Evolutionary conservation across 768 basidiomycete genomes (phyloP).

Genomic region (Termitomyces sp.): DNA sequence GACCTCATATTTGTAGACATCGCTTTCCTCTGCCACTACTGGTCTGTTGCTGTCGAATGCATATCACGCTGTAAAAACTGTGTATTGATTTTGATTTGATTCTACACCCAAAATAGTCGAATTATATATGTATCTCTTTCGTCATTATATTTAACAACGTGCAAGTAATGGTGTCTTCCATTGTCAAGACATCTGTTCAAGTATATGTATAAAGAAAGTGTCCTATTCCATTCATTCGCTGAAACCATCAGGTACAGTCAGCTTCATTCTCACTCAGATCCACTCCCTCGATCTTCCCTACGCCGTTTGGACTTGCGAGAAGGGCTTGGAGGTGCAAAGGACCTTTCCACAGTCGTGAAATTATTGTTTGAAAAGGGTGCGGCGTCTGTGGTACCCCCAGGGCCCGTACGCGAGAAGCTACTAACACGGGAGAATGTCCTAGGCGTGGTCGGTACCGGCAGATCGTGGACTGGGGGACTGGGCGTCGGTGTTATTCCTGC

Average conservation of each 20-base stretch:
- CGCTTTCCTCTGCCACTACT: neutral
- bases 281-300: neutral
- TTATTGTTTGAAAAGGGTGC: slow-evolving; percentile 33
- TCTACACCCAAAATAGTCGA: neutral
- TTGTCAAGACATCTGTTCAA: neutral
- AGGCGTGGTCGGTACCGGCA: slow-evolving; percentile 12
- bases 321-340: slow-evolving; percentile 29
- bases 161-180: neutral
- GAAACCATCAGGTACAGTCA: neutral
- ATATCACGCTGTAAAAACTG: neutral
- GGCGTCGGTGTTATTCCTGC: slow-evolving; percentile 7
- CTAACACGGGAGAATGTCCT: slow-evolving; percentile 15
- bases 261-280: neutral
- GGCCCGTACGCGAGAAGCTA: slow-evolving; percentile 20
- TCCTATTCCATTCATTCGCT: neutral
- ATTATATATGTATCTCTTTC: neutral
- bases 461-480: slow-evolving; percentile 31
- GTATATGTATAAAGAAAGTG: neutral
- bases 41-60: neutral
- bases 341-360: slow-evolving; percentile 41
- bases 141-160: neutral
- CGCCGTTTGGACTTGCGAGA: slow-evolving; percentile 4
- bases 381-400: slow-evolving; percentile 7
- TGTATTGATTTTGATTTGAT: neutral
- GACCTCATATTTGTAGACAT: neutral